Evolutionary conservation across 164 flowering plant genomes (phyloP).

Genomic region (Vitis amurensis): DNA sequence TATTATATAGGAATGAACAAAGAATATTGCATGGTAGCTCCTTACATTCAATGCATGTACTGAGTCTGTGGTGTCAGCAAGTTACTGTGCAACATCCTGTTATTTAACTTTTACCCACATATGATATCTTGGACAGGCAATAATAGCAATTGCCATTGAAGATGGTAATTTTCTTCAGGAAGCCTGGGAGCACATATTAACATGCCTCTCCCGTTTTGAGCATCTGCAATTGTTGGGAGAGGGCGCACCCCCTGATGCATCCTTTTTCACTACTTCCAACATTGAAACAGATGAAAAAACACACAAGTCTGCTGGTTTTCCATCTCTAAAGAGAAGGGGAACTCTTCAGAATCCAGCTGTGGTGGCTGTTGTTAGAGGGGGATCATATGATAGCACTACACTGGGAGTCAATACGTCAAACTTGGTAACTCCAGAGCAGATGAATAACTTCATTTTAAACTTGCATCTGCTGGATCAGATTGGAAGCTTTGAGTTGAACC

Average conservation of each 20-base stretch:
- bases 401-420: constrained; percentile 54
- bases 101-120: background rate
- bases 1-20: background rate
- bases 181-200: constrained; percentile 97
- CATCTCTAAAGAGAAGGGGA: constrained; percentile 77
- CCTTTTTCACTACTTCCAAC: constrained; percentile 57
- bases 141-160: constrained; percentile 90
- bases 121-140: constrained; percentile 54
- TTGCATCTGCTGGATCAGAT: constrained; percentile 95
- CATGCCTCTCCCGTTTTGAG: constrained; percentile 96
- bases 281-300: constrained; percentile 72
- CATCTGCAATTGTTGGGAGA: constrained; percentile 94
- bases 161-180: constrained; percentile 96
- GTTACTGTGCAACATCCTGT: background rate
- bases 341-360: constrained; percentile 86
- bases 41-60: background rate
- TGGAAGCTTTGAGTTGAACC: constrained; percentile 92
- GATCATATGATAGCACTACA: constrained; percentile 92
- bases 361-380: constrained; percentile 95
- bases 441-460: constrained; percentile 81
- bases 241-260: constrained; percentile 96
- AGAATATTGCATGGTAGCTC: no score
- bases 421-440: constrained; percentile 81
- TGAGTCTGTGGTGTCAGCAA: background rate
- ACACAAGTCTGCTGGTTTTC: constrained; percentile 49